Conservation (phyloP, 495 filamentous ascomycete genomes). For the Aspergillus funiculosus region DNA sequence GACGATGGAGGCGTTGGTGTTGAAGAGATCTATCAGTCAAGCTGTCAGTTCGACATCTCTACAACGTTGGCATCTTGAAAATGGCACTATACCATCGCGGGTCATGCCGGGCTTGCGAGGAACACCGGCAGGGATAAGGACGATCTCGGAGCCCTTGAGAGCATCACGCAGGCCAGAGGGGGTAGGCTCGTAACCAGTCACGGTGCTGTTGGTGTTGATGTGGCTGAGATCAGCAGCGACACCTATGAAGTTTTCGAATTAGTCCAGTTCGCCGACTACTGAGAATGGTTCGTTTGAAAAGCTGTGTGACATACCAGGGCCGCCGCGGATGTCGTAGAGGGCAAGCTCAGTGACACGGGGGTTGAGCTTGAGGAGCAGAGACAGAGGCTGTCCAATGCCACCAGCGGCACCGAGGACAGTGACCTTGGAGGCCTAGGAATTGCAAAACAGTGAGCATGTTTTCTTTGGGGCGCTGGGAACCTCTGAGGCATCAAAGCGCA, state of each 20-base stretch:
- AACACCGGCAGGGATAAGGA: conserved; percentile 96
- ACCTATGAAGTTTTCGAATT: conserved; percentile 47
- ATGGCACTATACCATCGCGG: conserved; percentile 63
- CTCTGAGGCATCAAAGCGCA: conserved; percentile 12
- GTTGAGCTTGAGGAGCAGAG: conserved; percentile 97
- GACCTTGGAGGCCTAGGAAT: conserved; percentile 82
- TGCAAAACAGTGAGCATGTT: conserved; percentile 31
- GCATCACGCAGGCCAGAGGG: conserved; percentile 66
- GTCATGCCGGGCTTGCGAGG: conserved; percentile 99
- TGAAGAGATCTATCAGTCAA: conserved; percentile 76
- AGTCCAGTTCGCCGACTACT: conserved; percentile 5
- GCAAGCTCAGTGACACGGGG: conserved; percentile 85
- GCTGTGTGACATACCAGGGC: conserved; percentile 64
- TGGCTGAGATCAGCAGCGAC: conserved; percentile 96
- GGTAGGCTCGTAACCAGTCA: conserved; percentile 80
- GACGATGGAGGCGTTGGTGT: conserved; percentile 99
- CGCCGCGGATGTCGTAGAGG: conserved; percentile 94
- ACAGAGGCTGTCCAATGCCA: conserved; percentile 97
- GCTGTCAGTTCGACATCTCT: conserved; percentile 4
- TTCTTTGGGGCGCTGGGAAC: conserved; percentile 9
- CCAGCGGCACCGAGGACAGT: conserved; percentile 92
- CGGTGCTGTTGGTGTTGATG: conserved; percentile 97
- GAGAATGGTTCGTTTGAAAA: neutral
- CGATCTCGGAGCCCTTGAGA: conserved; percentile 82
- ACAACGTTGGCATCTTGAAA: neutral